phyloP scores from a whole-genome alignment of 73 alveolate genomes.

The Stentor roeselii region DNA sequence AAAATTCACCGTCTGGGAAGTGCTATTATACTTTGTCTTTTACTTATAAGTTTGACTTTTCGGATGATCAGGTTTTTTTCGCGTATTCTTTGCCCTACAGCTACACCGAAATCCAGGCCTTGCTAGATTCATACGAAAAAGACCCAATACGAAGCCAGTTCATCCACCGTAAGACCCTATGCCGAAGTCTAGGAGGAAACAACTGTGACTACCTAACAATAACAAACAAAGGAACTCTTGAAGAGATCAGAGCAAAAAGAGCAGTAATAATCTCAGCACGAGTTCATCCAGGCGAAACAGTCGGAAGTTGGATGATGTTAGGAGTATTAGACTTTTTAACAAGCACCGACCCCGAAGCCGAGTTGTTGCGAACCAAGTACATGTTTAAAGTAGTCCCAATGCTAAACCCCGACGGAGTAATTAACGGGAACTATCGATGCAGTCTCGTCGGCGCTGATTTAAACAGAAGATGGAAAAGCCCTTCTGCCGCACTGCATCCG shows the following conservation, averaged over 20 bases:
- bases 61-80: conserved; percentile 85
- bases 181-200: conserved; percentile 88
- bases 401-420: conserved; percentile 99
- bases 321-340: conserved; percentile 84
- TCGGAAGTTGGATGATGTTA: conserved; percentile 48
- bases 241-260: conserved; percentile 43
- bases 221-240: conserved; percentile 60
- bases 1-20: conserved; percentile 43
- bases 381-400: conserved; percentile 93
- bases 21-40: conserved; percentile 91
- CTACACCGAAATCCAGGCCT: conserved; percentile 66
- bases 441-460: conserved; percentile 91
- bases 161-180: neutral
- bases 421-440: conserved; percentile 97
- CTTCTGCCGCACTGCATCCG: conserved; percentile 94
- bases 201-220: conserved; percentile 62
- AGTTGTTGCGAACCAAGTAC: conserved; percentile 80
- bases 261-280: conserved; percentile 87
- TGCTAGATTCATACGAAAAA: conserved; percentile 11
- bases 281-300: conserved; percentile 99
- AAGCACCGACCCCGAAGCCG: conserved; percentile 77
- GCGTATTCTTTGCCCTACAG: conserved; percentile 97
- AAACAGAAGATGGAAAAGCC: conserved; percentile 98
- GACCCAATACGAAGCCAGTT: neutral
- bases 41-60: conserved; percentile 82